Base-by-base conservation (phyloP, 352 stramenopile genomes). In the Pythium aphanidermatum region DNA sequence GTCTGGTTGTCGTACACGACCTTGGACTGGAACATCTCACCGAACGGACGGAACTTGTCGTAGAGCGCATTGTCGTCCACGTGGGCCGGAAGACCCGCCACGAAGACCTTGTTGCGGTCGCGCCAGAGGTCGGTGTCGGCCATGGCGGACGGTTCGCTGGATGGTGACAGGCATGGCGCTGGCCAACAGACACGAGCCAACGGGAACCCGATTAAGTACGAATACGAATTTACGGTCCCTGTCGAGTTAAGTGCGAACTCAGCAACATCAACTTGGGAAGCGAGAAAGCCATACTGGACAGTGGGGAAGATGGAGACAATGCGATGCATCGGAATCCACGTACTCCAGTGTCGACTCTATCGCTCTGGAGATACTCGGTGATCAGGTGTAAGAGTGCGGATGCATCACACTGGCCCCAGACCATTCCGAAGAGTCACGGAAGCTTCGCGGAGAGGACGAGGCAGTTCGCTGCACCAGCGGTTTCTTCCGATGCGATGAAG, bases 51-150 rank as follows among this genome's bases (percentile, higher is more conserved):
- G 57, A 90, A 92, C 54, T 90, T 89, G 2, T 68, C 62, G 49
- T 74, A 78, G 30, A 92, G 60, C 43, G 72, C 72, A 40, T 71
- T 54, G 33, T 92, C 81, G 48, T 90, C 75, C 27, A 62, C 75
- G 27, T 80, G 47, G 17, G 59, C 23, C 7, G 81, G 81, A 25
- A 92, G 55, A 1, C 81, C 81, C 10, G 77, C 81, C 33, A 92
- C 78, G 55, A 92, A 89, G 40, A 92, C 73, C 65, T 92, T 92
- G 65, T 89, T 92, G 58, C 81, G 81, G 60, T 92, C 81, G 40
- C 81, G 81, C 81, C 81, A 92, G 23, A 92, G 63, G 46, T 91
- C 63, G 7, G 54, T 59, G 55, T 84, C 73, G 9, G 57, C 60
- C 74, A 85, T 86, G 14, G 17, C 28, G n/a, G n/a, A n/a, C n/a